Conservation (phyloP, 768 basidiomycete genomes). For the Mycena filopes region DNA sequence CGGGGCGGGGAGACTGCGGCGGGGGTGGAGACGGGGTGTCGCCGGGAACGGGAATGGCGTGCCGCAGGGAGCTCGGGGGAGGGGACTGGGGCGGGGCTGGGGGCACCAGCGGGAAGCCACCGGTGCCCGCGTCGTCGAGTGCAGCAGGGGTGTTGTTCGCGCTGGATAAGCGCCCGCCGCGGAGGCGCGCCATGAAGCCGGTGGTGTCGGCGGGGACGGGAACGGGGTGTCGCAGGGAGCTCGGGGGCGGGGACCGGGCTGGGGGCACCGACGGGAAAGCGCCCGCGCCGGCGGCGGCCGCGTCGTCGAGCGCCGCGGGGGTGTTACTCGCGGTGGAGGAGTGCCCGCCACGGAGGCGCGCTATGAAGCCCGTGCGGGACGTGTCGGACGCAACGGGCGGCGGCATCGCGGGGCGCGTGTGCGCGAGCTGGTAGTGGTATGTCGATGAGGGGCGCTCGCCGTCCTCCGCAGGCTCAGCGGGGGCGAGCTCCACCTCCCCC, state of each 20-base stretch:
- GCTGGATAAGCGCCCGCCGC: too few relatives aligned
- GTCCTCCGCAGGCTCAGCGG: neutral
- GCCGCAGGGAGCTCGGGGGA: neutral
- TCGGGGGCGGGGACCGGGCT: neutral
- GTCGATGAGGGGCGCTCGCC: neutral
- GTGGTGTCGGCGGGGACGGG: neutral
- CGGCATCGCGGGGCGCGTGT: conserved; percentile 11
- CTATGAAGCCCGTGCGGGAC: conserved; percentile 1
- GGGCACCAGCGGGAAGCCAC: neutral
- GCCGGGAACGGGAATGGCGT: neutral
- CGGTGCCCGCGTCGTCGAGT: neutral
- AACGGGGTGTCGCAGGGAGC: neutral
- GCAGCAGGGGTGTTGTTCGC: too few relatives aligned
- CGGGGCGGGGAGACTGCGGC: neutral
- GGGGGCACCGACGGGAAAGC: neutral
- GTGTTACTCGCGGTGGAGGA: neutral
- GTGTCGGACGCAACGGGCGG: conserved; percentile 12
- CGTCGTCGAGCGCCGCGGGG: conserved; percentile 10
- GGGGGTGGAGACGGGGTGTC: neutral
- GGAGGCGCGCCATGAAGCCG: too few relatives aligned
- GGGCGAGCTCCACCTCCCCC: neutral
- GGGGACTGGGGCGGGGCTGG: neutral
- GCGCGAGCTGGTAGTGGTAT: conserved; percentile 5
- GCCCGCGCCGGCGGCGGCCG: neutral
- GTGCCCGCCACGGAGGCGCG: conserved; percentile 11